phyloP scores from a whole-genome alignment of 148 eudicot genomes.

The Cornus kousa region DNA sequence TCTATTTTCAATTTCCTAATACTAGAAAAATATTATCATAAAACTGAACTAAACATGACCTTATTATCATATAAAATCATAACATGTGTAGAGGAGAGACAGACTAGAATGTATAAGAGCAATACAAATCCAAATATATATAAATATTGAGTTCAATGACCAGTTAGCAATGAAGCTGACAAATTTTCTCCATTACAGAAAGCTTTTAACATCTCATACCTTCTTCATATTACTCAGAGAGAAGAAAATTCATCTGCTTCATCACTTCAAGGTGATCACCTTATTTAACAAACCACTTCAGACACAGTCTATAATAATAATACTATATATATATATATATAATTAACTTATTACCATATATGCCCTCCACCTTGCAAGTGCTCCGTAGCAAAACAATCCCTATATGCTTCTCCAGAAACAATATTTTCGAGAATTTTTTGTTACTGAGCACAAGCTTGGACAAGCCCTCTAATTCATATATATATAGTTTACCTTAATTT shows the following conservation, averaged over 20 bases:
- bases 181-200: constrained; percentile 44
- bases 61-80: too few species aligned
- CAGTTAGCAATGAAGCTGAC: constrained; percentile 41
- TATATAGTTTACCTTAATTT: not conserved
- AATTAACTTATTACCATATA: not conserved
- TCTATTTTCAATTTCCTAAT: too few species aligned
- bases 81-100: not conserved
- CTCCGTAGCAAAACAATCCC: constrained; percentile 23
- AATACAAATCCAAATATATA: not conserved
- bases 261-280: constrained; percentile 31
- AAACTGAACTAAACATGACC: too few species aligned
- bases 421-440: constrained; percentile 32
- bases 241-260: constrained; percentile 64
- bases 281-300: constrained; percentile 10
- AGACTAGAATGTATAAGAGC: not conserved
- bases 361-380: constrained; percentile 18
- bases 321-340: too few species aligned
- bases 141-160: not conserved
- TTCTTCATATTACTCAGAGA: not conserved
- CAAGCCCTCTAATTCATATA: not conserved
- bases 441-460: constrained; percentile 40
- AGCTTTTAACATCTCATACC: not conserved
- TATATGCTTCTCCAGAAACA: not conserved
- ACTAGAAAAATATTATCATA: too few species aligned
- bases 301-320: not conserved